Conservation (phyloP, 768 basidiomycete species). For the Tricholoma matsutake region DNA sequence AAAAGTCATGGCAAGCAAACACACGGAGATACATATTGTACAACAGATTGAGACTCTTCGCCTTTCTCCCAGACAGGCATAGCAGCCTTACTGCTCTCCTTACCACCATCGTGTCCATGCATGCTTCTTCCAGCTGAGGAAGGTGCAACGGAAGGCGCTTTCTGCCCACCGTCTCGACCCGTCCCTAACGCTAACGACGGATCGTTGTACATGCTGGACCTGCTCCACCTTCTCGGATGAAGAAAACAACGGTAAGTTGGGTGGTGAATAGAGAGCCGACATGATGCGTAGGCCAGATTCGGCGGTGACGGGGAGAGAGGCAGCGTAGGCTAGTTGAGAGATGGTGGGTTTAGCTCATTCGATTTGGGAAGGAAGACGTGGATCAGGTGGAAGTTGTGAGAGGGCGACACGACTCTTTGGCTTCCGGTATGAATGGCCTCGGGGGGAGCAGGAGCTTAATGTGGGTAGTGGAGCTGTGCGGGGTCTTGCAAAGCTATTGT, state of each 20-base stretch:
- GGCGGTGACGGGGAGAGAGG: constrained; percentile 59
- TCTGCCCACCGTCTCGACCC: constrained; percentile 25
- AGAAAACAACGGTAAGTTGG: constrained; percentile 66
- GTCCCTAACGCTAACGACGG: constrained; percentile 76
- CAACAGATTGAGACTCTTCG: constrained; percentile 97
- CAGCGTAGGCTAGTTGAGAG: constrained; percentile 58
- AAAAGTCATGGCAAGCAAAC: constrained; percentile 99
- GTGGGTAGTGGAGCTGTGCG: neutral
- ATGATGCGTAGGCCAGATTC: constrained; percentile 62
- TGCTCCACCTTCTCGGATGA: constrained; percentile 53
- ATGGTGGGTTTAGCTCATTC: constrained; percentile 52
- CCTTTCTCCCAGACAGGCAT: constrained; percentile 84
- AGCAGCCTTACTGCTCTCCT: constrained; percentile 62
- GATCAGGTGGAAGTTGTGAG: neutral
- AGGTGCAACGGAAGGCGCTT: neutral
- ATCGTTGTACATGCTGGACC: constrained; percentile 75
- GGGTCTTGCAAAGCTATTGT: neutral
- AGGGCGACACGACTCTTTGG: neutral
- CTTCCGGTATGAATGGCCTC: neutral
- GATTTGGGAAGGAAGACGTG: constrained; percentile 17
- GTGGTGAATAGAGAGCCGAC: constrained; percentile 60
- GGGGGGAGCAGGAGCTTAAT: neutral
- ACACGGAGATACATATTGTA: constrained; percentile 98
- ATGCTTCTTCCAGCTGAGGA: neutral
- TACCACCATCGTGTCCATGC: constrained; percentile 50